Conservation (phyloP, 768 basidiomycete genomes). For the Obba rivulosa region DNA sequence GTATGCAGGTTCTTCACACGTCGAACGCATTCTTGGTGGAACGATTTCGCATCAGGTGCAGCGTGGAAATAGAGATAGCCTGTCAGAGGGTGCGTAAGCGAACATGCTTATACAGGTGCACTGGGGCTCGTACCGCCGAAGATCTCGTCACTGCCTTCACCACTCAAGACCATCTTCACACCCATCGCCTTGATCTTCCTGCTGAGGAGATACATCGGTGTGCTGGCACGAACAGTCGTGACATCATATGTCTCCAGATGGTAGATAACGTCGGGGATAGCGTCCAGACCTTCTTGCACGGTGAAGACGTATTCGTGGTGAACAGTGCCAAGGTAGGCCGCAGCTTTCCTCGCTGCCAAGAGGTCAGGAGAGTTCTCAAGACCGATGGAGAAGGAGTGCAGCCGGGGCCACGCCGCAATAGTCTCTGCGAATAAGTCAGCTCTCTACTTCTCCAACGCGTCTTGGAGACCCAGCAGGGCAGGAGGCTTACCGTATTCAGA, state of each 20-base stretch:
- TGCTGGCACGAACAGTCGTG: slow-evolving; percentile 95
- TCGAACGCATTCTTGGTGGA: slow-evolving; percentile 93
- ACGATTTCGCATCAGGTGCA: slow-evolving; percentile 80
- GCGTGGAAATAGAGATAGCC: slow-evolving; percentile 99
- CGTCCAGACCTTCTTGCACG: slow-evolving; percentile 95
- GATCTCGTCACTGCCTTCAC: slow-evolving; percentile 97
- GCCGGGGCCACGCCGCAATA: slow-evolving; percentile 86
- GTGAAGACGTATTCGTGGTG: slow-evolving; percentile 99
- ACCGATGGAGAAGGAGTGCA: slow-evolving; percentile 98
- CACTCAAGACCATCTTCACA: slow-evolving; percentile 98
- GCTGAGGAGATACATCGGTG: slow-evolving; percentile 97
- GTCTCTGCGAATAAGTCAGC: slow-evolving; percentile 41
- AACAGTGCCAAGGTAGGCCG: slow-evolving; percentile 87
- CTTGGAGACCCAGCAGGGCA: no score
- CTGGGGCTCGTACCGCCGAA: slow-evolving; percentile 64
- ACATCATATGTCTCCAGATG: slow-evolving; percentile 99
- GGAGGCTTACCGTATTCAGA: slow-evolving; percentile 49
- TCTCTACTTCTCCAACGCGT: not conserved
- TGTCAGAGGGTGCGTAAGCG: not conserved
- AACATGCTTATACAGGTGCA: not conserved
- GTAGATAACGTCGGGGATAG: slow-evolving; percentile 95
- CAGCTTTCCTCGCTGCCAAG: slow-evolving; percentile 88
- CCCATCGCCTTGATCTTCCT: slow-evolving; percentile 99
- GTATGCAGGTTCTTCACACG: slow-evolving; percentile 98
- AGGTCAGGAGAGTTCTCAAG: slow-evolving; percentile 93